Evolutionary conservation across 768 basidiomycete species (phyloP), one percentile per base, ranked within the genome.

Genomic region (Coprinellus micaceus): DNA sequence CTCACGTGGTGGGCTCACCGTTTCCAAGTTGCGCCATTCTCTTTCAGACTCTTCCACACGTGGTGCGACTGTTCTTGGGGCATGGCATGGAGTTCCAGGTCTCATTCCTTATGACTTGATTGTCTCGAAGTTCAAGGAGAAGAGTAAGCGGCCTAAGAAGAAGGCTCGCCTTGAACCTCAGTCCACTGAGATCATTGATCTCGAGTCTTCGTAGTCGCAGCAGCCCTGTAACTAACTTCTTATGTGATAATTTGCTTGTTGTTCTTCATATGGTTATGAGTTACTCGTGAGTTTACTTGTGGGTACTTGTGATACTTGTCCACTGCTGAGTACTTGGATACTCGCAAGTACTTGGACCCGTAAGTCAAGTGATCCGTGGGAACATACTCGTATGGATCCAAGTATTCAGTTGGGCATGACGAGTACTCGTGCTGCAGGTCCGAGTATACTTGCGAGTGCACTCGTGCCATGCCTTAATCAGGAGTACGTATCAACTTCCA

Each of bases 1-100:
- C 56, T 70, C 65, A 7, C 45, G 54, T 9, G 66, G 70, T 29
- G 65, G 66, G 2, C 61, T 72, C 0, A 65, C 62, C 1, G 65
- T 69, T 5, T 69, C 65, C 4, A 66, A 65, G 37, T 60, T 66
- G 40, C 52, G 59, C 0, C 68, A 69, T 51, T 62, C 66, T 0
- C 59, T 72, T 5, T 61, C 61, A 2, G 66, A 71, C 47, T 57
- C 60, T 6, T 69, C 67, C 0, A 59, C 62, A 0, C 52, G 60
- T 1, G 61, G 67, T 1, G 54, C 63, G 0, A 58, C 67, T 43
- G 64, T 71, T 10, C 49, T 71, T 15, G 61, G 67, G 0, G 61
- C 65, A 0, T 71, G 68, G 25, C 41, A n/a, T 22, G 19, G 2
- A 10, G 58, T 33, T 1, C 30, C 53, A 1, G 55, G 51, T 22